Conservation (phyloP, 768 basidiomycete genomes). For the Termitomyces sp. region DNA sequence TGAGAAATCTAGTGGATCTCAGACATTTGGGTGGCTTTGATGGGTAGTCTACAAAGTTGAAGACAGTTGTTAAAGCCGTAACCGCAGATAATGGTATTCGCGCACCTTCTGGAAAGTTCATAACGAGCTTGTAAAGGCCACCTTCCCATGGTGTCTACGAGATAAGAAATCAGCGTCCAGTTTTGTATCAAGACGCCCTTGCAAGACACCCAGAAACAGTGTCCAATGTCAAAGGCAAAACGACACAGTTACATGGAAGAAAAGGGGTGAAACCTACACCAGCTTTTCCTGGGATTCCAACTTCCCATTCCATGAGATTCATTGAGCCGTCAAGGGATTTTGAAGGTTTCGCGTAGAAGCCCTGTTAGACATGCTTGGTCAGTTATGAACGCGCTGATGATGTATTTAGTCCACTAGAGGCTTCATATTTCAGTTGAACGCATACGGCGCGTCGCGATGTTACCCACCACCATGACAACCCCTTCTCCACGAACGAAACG, state of each 20-base stretch:
- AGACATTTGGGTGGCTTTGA: slow-evolving; percentile 91
- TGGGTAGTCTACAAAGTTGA: slow-evolving; percentile 65
- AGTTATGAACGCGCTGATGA: slow-evolving; percentile 4
- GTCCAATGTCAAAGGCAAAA: slow-evolving; percentile 1
- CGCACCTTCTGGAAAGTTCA: slow-evolving; percentile 97
- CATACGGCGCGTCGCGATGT: slow-evolving; percentile 4
- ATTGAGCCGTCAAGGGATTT: slow-evolving; percentile 90
- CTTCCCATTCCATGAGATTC: slow-evolving; percentile 98
- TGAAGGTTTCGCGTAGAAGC: slow-evolving; percentile 92
- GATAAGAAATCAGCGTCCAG: slow-evolving; percentile 8
- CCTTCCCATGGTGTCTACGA: slow-evolving; percentile 93
- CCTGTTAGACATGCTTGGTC: slow-evolving; percentile 41
- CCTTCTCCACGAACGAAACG: not conserved
- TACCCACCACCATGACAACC: not conserved
- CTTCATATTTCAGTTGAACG: not conserved
- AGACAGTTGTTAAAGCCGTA: not conserved
- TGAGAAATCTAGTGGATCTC: slow-evolving; percentile 8
- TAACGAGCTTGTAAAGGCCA: slow-evolving; percentile 88
- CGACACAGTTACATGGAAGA: not conserved
- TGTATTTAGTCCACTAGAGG: not conserved
- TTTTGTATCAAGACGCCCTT: slow-evolving; percentile 1
- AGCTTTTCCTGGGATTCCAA: slow-evolving; percentile 93
- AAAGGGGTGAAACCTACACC: slow-evolving; percentile 48
- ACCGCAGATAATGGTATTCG: not conserved
- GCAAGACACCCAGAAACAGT: slow-evolving; percentile 6